Conservation (phyloP, 257 asterid genomes). For the Plantago ovata region DNA sequence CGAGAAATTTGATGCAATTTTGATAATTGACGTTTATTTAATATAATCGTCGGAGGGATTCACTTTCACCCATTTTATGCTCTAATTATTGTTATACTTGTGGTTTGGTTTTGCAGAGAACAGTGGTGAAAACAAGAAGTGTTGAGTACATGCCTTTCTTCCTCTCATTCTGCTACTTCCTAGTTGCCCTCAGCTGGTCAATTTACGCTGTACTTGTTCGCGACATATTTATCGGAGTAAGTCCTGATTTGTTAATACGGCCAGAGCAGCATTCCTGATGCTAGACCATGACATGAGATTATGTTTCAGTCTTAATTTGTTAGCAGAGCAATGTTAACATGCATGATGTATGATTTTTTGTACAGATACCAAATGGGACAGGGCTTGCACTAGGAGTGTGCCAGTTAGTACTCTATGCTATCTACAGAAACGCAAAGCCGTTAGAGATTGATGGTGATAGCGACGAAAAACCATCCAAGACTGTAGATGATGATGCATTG, state of each 20-base stretch:
- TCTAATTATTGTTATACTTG: not conserved
- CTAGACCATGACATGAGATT: no score
- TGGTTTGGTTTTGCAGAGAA: slow-evolving; percentile 4
- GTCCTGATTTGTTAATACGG: not conserved
- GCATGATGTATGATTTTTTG: not conserved
- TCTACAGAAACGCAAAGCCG: slow-evolving; percentile 13
- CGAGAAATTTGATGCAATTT: no score
- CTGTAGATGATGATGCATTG: not conserved
- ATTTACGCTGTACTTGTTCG: slow-evolving; percentile 9
- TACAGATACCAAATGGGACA: slow-evolving; percentile 14
- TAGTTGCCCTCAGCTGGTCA: slow-evolving; percentile 7
- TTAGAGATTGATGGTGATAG: not conserved
- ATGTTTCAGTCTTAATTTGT: no score
- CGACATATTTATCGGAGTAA: slow-evolving; percentile 14
- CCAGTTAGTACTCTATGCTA: slow-evolving; percentile 2
- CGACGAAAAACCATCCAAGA: not conserved
- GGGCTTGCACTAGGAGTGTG: slow-evolving; percentile 5
- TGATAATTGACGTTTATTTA: not conserved
- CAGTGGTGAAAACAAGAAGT: slow-evolving; percentile 16
- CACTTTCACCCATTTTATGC: not conserved
- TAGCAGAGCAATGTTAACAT: not conserved
- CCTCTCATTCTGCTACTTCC: slow-evolving; percentile 8
- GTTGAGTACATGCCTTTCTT: slow-evolving; percentile 16
- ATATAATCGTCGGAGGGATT: not conserved
- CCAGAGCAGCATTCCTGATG: no score